Evolutionary conservation across 805 yeast genomes (phyloP).

Genomic region (Saccharomycopsis fibuligera): DNA sequence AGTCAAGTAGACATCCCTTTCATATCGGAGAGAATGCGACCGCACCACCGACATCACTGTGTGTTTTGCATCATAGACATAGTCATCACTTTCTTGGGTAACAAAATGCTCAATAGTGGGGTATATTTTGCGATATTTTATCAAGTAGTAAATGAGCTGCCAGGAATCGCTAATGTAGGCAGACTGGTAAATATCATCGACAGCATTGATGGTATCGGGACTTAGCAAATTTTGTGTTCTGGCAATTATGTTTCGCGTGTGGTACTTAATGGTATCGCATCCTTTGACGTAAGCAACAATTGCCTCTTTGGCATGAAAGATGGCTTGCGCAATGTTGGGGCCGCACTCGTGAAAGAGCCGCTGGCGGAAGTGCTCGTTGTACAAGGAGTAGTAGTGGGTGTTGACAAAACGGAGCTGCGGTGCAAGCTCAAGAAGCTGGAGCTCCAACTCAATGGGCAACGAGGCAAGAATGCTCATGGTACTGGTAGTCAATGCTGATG

Average conservation of each 20-base stretch:
- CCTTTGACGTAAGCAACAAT: constrained; percentile 29
- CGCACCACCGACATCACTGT: constrained; percentile 13
- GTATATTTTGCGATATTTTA: constrained; percentile 46
- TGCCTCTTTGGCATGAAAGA: constrained; percentile 8
- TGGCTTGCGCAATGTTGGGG: constrained; percentile 26
- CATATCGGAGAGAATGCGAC: constrained; percentile 14
- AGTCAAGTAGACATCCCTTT: constrained; percentile 13
- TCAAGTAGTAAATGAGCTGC: constrained; percentile 44
- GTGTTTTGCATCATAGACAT: constrained; percentile 2
- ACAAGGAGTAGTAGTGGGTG: constrained; percentile 40
- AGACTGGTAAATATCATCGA: constrained; percentile 5
- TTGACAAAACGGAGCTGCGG: constrained; percentile 34
- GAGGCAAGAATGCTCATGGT: background rate
- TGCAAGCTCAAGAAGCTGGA: constrained; percentile 29
- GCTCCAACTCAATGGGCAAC: constrained; percentile 39
- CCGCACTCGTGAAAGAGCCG: constrained; percentile 34
- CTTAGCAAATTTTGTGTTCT: constrained; percentile 22
- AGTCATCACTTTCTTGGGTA: constrained; percentile 23
- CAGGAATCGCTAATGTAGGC: constrained; percentile 30
- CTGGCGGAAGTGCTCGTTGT: constrained; percentile 43
- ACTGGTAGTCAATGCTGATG: too few relatives aligned
- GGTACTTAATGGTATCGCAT: constrained; percentile 32
- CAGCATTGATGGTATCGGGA: too few relatives aligned
- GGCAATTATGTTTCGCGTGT: constrained; percentile 27
- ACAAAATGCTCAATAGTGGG: constrained; percentile 40